These are phyloP conservation scores for Quercus engelmannii DNA, from an alignment of 306 rosid genomes.

Conservation along the genomic window DNA sequence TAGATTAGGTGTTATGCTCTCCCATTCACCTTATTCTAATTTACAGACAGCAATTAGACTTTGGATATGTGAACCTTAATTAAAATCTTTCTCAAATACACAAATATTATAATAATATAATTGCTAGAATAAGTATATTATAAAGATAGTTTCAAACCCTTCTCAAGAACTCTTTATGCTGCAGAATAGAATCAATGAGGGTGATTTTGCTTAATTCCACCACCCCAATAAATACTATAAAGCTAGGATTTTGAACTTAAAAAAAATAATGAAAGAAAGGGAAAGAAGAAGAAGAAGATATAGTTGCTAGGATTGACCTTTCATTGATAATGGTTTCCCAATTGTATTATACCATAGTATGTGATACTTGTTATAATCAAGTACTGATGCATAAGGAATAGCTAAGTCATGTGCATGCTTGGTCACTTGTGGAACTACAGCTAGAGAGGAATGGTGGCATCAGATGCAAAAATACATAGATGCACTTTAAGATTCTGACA, in stretches of 20 bases:
- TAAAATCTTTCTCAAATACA: background rate
- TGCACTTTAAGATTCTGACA: slow-evolving; percentile 17
- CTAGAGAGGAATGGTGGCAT: slow-evolving; percentile 22
- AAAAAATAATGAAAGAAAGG: no score
- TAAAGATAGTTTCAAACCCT: background rate
- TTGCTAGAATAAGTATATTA: background rate
- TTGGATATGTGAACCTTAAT: background rate
- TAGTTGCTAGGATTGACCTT: background rate
- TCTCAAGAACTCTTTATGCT: background rate
- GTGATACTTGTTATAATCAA: background rate
- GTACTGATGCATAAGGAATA: background rate
- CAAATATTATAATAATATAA: background rate
- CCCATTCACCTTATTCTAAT: background rate
- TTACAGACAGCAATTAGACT: background rate
- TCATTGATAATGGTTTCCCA: background rate
- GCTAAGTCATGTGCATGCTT: background rate
- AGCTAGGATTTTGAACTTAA: no score
- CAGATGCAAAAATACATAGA: slow-evolving; percentile 5
- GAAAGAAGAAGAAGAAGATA: no score
- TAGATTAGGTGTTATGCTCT: background rate
- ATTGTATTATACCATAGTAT: background rate
- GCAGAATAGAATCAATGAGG: background rate
- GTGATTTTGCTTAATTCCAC: background rate
- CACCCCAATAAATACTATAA: no score
- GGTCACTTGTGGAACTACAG: background rate